Percentiles rank a stretch among this genome's conserved stretches.
Evolutionary conservation across 2,329 filamentous ascomycete species (phyloP).

Genomic region (Botrytis deweyae): DNA sequence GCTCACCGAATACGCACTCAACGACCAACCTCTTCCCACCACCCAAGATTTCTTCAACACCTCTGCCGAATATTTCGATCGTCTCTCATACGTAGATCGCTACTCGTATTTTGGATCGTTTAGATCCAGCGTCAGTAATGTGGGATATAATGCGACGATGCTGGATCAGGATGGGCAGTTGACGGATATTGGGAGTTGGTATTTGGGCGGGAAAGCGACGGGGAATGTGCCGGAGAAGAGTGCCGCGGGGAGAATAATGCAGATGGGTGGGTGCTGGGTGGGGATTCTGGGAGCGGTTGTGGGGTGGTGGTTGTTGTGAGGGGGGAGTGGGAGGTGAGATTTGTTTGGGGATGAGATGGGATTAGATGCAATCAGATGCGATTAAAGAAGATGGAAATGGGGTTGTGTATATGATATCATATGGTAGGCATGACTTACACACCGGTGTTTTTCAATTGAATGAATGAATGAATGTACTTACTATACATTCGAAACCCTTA

Average conservation of each 20-base stretch:
- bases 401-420: background rate
- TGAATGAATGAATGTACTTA: background rate
- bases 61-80: constrained; percentile 66
- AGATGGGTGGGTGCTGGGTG: background rate
- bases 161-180: constrained; percentile 65
- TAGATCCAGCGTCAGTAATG: constrained; percentile 66
- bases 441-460: background rate
- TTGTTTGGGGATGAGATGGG: background rate
- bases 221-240: constrained; percentile 38
- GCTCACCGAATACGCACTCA: constrained; percentile 74
- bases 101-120: constrained; percentile 62
- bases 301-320: background rate
- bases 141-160: constrained; percentile 71
- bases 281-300: background rate
- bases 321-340: background rate
- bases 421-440: background rate
- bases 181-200: constrained; percentile 76
- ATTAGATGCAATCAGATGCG: too few relatives aligned
- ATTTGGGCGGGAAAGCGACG: constrained; percentile 59
- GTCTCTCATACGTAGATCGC: constrained; percentile 57
- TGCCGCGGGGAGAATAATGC: background rate
- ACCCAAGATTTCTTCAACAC: constrained; percentile 69
- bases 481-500: background rate
- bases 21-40: constrained; percentile 52
- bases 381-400: background rate